phyloP scores from a whole-genome alignment of 2,329 filamentous ascomycete genomes.

The Fusarium phyllophilum region DNA sequence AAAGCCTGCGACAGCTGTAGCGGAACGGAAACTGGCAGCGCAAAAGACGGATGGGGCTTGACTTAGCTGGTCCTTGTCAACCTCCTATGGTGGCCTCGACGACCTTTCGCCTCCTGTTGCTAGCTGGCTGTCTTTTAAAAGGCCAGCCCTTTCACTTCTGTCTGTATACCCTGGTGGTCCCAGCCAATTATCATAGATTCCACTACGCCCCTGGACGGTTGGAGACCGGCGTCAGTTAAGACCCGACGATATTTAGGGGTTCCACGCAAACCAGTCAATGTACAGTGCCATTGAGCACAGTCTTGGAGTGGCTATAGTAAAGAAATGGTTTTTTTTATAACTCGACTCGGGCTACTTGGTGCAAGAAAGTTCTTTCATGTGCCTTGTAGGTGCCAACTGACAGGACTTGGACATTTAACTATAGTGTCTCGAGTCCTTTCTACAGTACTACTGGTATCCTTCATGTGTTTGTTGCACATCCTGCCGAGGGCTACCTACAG shows the following conservation, averaged over 20 bases:
- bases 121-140: conserved; percentile 9
- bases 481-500: conserved; percentile 37
- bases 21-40: conserved; percentile 18
- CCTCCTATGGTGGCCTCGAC: conserved; percentile 26
- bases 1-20: conserved; percentile 33
- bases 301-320: conserved; percentile 5
- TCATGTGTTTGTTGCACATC: conserved; percentile 8
- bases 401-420: background rate
- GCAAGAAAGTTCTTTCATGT: background rate
- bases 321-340: background rate
- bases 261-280: conserved; percentile 14
- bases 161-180: conserved; percentile 10
- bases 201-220: background rate
- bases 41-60: conserved; percentile 29
- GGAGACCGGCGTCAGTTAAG: conserved; percentile 15
- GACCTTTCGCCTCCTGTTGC: conserved; percentile 23
- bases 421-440: conserved; percentile 22
- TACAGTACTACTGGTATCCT: background rate
- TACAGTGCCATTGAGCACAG: conserved; percentile 26
- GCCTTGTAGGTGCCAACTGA: background rate
- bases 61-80: conserved; percentile 24
- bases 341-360: background rate
- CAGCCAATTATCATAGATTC: conserved; percentile 32
- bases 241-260: conserved; percentile 41
- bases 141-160: conserved; percentile 16